Conservation (phyloP, 345 rosid genomes). For the Lumnitzera littorea region DNA sequence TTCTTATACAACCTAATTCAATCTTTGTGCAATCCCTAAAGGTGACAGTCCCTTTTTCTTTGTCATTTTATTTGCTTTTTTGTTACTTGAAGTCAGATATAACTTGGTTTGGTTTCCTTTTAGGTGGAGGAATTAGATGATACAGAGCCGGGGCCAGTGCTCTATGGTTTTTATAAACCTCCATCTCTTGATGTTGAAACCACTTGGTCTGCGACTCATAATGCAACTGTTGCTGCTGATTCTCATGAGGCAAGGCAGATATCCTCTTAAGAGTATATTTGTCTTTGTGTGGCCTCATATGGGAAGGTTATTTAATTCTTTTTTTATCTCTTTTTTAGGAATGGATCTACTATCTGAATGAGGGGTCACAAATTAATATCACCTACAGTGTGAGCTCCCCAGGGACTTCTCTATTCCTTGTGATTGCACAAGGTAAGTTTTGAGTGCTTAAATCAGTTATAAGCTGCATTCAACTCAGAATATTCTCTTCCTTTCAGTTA, state of each 20-base stretch:
- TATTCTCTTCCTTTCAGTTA: neutral
- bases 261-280: neutral
- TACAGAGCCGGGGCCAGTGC: constrained; percentile 33
- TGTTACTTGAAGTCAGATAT: neutral
- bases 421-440: constrained; percentile 78
- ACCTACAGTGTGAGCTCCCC: constrained; percentile 50
- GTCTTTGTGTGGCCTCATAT: neutral
- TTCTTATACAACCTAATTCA: constrained; percentile 63
- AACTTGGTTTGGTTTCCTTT: constrained; percentile 6
- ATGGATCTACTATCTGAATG: constrained; percentile 65
- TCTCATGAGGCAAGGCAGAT: constrained; percentile 62
- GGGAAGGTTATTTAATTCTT: neutral
- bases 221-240: constrained; percentile 48
- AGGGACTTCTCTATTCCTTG: constrained; percentile 55
- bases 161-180: constrained; percentile 59
- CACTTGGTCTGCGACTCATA: constrained; percentile 48
- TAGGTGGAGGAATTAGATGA: constrained; percentile 68
- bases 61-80: neutral
- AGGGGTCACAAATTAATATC: constrained; percentile 70
- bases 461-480: neutral
- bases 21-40: constrained; percentile 68
- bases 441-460: neutral
- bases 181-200: constrained; percentile 60
- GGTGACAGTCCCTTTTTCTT: constrained; percentile 29
- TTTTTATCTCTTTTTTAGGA: constrained; percentile 38